phyloP scores from a whole-genome alignment of 1,284 basidiomycete species.

The Anthracocystis setariae region DNA sequence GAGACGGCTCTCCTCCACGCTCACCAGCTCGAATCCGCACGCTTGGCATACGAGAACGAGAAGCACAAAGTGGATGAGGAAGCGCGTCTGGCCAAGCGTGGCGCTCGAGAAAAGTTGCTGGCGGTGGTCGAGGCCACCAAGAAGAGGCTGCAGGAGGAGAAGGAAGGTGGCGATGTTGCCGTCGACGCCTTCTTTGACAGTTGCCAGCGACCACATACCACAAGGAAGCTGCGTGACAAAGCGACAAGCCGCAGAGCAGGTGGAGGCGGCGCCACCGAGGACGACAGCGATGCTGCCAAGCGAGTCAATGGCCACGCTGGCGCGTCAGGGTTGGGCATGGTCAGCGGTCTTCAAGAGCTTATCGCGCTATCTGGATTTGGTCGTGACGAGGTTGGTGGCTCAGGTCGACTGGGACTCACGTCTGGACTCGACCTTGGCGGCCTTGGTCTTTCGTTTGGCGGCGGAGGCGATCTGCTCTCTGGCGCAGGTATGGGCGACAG shows the following conservation, averaged over 20 bases:
- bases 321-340: conserved; percentile 23
- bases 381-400: conserved; percentile 34
- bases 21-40: conserved; percentile 61
- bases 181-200: conserved; percentile 59
- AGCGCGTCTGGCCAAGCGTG: conserved; percentile 58
- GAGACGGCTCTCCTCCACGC: conserved; percentile 59
- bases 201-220: conserved; percentile 61
- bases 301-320: conserved; percentile 15
- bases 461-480: conserved; percentile 41
- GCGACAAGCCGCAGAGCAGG: conserved; percentile 29
- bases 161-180: conserved; percentile 63
- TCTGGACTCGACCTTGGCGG: conserved; percentile 37
- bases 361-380: conserved; percentile 52
- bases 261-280: conserved; percentile 20
- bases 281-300: conserved; percentile 35
- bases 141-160: conserved; percentile 61
- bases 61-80: conserved; percentile 62
- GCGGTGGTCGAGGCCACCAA: conserved; percentile 63
- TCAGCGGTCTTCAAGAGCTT: conserved; percentile 48
- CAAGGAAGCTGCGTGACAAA: conserved; percentile 67
- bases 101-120: conserved; percentile 62
- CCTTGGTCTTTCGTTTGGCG: conserved; percentile 44
- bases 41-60: conserved; percentile 52
- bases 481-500: conserved; percentile 57
- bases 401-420: conserved; percentile 27